A percentile compares a stretch with the other conserved stretches of the same genome.
These are phyloP conservation scores for Nothophaeocryptopus gaeumannii DNA, from an alignment of 2,329 filamentous ascomycete species.

Conservation along the genomic window DNA sequence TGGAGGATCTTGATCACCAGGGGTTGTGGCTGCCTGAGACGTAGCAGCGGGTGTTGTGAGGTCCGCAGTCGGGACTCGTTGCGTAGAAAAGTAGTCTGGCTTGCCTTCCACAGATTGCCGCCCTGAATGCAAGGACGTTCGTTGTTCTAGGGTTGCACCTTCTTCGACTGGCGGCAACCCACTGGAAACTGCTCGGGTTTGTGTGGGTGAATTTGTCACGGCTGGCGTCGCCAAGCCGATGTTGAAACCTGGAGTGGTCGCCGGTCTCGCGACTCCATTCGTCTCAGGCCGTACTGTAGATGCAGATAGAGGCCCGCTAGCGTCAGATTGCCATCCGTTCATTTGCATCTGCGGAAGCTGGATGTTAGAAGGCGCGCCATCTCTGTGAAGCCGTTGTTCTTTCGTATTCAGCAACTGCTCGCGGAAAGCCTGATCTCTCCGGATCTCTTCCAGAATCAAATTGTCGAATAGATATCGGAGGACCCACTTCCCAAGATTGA, in stretches of 20 bases:
- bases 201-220: conserved; percentile 35
- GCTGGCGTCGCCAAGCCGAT: conserved; percentile 60
- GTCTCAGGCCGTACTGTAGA: conserved; percentile 60
- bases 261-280: conserved; percentile 54
- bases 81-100: conserved; percentile 75
- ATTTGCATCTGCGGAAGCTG: conserved; percentile 47
- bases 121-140: conserved; percentile 53
- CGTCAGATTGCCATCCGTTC: conserved; percentile 44
- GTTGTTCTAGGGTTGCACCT: conserved; percentile 51
- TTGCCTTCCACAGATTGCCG: conserved; percentile 59
- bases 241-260: conserved; percentile 70
- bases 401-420: conserved; percentile 62
- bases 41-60: conserved; percentile 26
- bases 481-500: conserved; percentile 96
- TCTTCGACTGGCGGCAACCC: conserved; percentile 42
- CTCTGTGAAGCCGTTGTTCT: conserved; percentile 55
- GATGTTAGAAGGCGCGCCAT: conserved; percentile 61
- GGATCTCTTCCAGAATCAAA: conserved; percentile 86
- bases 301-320: conserved; percentile 45
- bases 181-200: conserved; percentile 34
- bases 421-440: conserved; percentile 73
- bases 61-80: conserved; percentile 49
- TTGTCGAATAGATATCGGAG: conserved; percentile 86
- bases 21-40: conserved; percentile 31
- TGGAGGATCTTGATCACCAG: conserved; percentile 37